A percentile compares a stretch with the other conserved stretches of the same genome.
phyloP scores from a whole-genome alignment of 495 filamentous ascomycete species.

The Parathielavia appendiculata region DNA sequence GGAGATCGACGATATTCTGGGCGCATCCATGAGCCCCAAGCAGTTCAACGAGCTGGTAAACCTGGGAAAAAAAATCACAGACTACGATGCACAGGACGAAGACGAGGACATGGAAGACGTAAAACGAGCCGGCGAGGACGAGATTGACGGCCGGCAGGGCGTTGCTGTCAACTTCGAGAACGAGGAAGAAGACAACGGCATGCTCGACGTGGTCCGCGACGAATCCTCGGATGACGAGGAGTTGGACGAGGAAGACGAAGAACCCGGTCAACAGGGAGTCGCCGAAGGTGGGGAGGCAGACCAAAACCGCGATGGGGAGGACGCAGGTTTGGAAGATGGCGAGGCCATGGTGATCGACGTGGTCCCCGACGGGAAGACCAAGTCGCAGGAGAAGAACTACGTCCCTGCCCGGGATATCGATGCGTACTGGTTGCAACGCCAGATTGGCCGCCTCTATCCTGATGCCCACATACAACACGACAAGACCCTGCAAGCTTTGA shows the following conservation, averaged over 20 bases:
- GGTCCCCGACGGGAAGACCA: conserved; percentile 36
- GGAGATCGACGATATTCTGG: conserved; percentile 89
- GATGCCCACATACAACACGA: conserved; percentile 89
- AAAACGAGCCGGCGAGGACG: conserved; percentile 64
- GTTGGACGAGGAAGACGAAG: conserved; percentile 61
- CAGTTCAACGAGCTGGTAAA: conserved; percentile 97
- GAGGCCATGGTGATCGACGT: conserved; percentile 82
- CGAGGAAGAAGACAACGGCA: conserved; percentile 80
- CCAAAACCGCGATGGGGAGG: conserved; percentile 50
- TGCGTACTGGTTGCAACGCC: conserved; percentile 93
- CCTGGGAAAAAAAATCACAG: conserved; percentile 97
- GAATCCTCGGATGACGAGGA: conserved; percentile 77
- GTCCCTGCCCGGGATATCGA: conserved; percentile 85
- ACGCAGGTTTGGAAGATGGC: conserved; percentile 45
- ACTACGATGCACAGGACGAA: conserved; percentile 96
- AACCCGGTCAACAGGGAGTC: conserved; percentile 51
- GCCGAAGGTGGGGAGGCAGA: conserved; percentile 50
- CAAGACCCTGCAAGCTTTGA: conserved; percentile 74
- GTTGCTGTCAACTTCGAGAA: conserved; percentile 96
- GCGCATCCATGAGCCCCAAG: conserved; percentile 73
- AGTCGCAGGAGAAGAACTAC: conserved; percentile 52
- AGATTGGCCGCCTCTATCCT: conserved; percentile 79
- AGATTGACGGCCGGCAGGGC: conserved; percentile 89
- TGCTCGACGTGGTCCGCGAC: conserved; percentile 75
- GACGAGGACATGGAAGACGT: conserved; percentile 80